Evolutionary conservation across 257 asterid genomes (phyloP), one percentile per base, ranked within the genome.

Genomic region (Striga asiatica): DNA sequence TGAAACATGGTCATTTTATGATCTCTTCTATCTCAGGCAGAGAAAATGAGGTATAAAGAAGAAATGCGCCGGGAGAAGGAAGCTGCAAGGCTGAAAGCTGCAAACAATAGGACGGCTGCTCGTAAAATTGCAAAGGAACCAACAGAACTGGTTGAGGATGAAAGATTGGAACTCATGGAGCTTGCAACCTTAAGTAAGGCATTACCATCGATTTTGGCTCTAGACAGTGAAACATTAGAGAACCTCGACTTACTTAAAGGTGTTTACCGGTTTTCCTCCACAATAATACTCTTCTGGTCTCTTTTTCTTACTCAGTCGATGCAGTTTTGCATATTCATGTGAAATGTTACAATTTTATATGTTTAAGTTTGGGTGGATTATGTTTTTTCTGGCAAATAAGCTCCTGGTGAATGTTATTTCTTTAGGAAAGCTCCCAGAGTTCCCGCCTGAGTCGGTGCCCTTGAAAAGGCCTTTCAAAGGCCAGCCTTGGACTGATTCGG

Each of bases 101-200:
- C 95, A 69, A 81, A 72, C 50, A 70, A 74, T 61, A 83, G 93
- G 71, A 94, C 95, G 22, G 75, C 79, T 35, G 94, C 96, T 54
- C 94, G 97, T 34, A 75, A 81, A 71, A 69, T 83, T 56, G 97
- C 94, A 2, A 89, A 89, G 78, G 97, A 85, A 75, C 88, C 85
- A 56, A 81, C 86, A 93, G 95, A 89, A 48, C n/a, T 48, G 76
- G 57, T 89, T 14, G 48, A 41, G 9, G 48, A 41, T 16, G 48
- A 41, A 41, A 41, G 22, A 8, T 16, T 41, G 48, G 48, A 41
- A 41, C 48, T 41, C 18, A 41, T 41, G 48, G 48, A 41, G 23
- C 48, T 41, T 41, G 94, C 94, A 24, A 80, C 85, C 39, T 75
- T 75, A 58, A 71, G 66, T 58, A 39, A 17, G 71, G 88, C 84